Percentiles rank a stretch among this genome's conserved stretches.
Evolutionary conservation across 139 green algal species (phyloP).

Genomic region (Trebouxia sp.): DNA sequence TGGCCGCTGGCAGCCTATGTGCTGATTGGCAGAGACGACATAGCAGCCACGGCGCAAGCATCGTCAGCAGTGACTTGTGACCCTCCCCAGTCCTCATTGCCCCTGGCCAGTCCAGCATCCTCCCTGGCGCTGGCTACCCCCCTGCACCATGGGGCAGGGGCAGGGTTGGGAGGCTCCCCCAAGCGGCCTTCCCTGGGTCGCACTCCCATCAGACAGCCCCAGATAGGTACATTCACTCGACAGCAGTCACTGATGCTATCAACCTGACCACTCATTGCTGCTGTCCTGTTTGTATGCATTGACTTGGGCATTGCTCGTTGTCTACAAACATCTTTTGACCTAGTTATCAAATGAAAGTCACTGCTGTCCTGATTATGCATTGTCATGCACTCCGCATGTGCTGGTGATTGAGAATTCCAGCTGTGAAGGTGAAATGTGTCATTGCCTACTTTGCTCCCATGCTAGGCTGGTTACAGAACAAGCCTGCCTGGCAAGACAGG

Average conservation of each 20-base stretch:
- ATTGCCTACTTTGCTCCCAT: too few species aligned
- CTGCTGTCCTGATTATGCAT: too few species aligned
- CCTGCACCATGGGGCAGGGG: conserved; percentile 11
- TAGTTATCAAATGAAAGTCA: too few species aligned
- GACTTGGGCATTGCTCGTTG: neutral
- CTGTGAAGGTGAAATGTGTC: too few species aligned
- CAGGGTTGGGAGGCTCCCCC: neutral
- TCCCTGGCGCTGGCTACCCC: conserved; percentile 13
- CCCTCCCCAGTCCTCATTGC: neutral
- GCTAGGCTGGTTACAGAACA: too few species aligned
- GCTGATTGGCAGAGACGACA: conserved; percentile 83
- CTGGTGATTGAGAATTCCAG: too few species aligned
- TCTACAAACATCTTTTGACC: too few species aligned
- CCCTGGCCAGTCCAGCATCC: conserved; percentile 8
- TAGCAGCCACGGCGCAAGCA: conserved; percentile 70
- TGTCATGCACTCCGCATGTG: too few species aligned
- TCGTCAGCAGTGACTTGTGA: neutral
- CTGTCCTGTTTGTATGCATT: neutral
- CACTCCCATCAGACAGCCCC: conserved; percentile 29
- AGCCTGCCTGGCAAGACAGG: too few species aligned
- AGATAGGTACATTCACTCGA: conserved; percentile 9
- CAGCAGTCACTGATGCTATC: neutral
- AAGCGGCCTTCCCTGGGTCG: neutral
- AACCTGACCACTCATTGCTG: neutral
- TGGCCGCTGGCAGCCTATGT: conserved; percentile 83